Evolutionary conservation across 2,329 filamentous ascomycete genomes (phyloP), one percentile per base, ranked within the genome.

Genomic region (Nothophaeocryptopus gaeumannii): DNA sequence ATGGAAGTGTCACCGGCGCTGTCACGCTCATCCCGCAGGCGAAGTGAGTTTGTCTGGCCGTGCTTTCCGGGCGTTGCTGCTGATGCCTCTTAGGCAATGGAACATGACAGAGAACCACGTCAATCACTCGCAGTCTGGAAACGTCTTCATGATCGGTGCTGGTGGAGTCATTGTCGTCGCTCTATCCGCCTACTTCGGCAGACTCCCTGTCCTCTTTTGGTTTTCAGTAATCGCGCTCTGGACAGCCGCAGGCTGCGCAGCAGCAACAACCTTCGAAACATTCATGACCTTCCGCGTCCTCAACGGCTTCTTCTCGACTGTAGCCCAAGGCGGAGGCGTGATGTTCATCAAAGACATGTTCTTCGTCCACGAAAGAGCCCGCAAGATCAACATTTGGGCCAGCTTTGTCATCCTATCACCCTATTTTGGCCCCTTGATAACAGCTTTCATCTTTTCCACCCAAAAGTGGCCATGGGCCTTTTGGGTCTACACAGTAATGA

Each of bases 251-350:
- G 71, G 72, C 64, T 72, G 65, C 44, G 67, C 70, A 5, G 68
- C 57, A 8, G 66, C 72, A 1, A 58, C 60, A 3, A 63, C 50
- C 1, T 74, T 73, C 49, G 60, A 70, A 16, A 64, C 63, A 0
- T 74, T 71, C 56, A 68, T 72, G 63, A 71, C 71, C 9, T 67
- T 69, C 0, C 66, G 74, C 1, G 72, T 74, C 20, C 58, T 76
- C 5, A 74, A 75, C 43, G 74, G 72, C 7, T 71, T 75, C 45
- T 53, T 53, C 45, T 44, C 44, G 1, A 49, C 45, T 11, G 50
- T 46, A 31, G 50, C 50, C n/a, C 45, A 53, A 49, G 50, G 45
- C n/a, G 50, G 45, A 9, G 50, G 50, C 8, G 41, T 45, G 16
- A 53, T 52, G 49, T 53, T 51, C 43, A 50, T 58, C 44, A 56